phyloP scores from a whole-genome alignment of 2,329 filamentous ascomycete species.

The Nannizziopsis barbatae region DNA sequence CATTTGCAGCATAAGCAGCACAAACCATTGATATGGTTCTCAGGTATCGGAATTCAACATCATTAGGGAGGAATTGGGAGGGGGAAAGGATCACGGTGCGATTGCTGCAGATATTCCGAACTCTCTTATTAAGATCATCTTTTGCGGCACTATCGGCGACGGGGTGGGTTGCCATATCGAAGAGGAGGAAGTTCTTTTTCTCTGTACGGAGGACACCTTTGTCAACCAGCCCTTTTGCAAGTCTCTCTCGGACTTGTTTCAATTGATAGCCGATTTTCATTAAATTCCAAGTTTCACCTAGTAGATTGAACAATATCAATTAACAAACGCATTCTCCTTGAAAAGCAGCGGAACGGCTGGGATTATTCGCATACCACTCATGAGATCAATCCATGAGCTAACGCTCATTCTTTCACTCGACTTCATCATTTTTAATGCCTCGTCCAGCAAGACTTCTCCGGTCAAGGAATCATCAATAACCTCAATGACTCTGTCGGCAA shows the following conservation, averaged over 20 bases:
- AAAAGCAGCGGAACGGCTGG: slow-evolving; percentile 4
- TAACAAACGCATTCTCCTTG: background rate
- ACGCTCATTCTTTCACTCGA: slow-evolving; percentile 99
- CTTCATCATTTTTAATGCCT: slow-evolving; percentile 99
- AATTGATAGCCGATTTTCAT: slow-evolving; percentile 99
- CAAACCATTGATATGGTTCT: slow-evolving; percentile 94
- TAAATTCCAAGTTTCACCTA: slow-evolving; percentile 98
- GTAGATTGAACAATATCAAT: slow-evolving; percentile 15
- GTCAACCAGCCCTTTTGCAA: slow-evolving; percentile 94
- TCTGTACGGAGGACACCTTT: slow-evolving; percentile 97
- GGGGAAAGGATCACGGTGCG: slow-evolving; percentile 81
- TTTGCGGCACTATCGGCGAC: slow-evolving; percentile 94
- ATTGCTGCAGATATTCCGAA: slow-evolving; percentile 84
- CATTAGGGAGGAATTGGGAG: slow-evolving; percentile 84
- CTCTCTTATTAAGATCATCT: slow-evolving; percentile 87
- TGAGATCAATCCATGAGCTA: slow-evolving; percentile 95
- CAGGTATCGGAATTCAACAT: slow-evolving; percentile 84
- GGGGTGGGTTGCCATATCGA: slow-evolving; percentile 98
- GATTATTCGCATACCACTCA: slow-evolving; percentile 63
- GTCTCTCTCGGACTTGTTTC: slow-evolving; percentile 94
- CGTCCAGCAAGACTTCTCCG: slow-evolving; percentile 91
- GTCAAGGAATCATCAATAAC: slow-evolving; percentile 94
- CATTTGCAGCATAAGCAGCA: slow-evolving; percentile 93
- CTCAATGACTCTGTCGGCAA: slow-evolving; percentile 89
- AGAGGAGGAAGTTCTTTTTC: slow-evolving; percentile 98